phyloP scores from a whole-genome alignment of 768 basidiomycete genomes.

The Coprinopsis strossmayeri region DNA sequence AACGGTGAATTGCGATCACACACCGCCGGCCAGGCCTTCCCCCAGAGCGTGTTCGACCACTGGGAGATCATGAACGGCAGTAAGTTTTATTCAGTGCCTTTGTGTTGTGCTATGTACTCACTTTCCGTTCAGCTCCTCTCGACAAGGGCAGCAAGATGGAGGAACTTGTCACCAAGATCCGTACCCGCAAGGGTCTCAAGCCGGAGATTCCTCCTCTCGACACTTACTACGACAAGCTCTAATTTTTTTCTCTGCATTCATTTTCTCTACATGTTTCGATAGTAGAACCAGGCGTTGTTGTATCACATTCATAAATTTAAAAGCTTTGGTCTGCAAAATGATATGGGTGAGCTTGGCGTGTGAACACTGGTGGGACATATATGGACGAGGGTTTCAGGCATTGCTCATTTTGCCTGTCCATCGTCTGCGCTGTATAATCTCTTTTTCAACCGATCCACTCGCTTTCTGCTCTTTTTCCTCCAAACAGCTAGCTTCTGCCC shows the following conservation, averaged over 20 bases:
- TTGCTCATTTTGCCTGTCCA: background rate
- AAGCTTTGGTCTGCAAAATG: background rate
- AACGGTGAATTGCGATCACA: slow-evolving; percentile 91
- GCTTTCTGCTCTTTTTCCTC: slow-evolving; percentile 7
- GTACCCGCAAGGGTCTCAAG: slow-evolving; percentile 94
- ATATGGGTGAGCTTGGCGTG: slow-evolving; percentile 7
- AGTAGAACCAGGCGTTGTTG: slow-evolving; percentile 14
- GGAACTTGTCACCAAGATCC: slow-evolving; percentile 74
- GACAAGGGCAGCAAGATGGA: slow-evolving; percentile 93
- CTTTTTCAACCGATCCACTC: slow-evolving; percentile 9
- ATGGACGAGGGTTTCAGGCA: background rate
- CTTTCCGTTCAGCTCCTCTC: slow-evolving; percentile 37
- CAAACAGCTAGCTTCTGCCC: slow-evolving; percentile 10
- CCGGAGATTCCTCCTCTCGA: slow-evolving; percentile 85
- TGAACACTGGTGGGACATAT: slow-evolving; percentile 3
- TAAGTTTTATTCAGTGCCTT: background rate
- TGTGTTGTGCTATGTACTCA: background rate
- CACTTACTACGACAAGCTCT: slow-evolving; percentile 92
- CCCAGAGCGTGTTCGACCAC: slow-evolving; percentile 90
- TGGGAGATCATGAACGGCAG: slow-evolving; percentile 80
- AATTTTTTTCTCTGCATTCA: slow-evolving; percentile 22
- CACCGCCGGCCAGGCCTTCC: slow-evolving; percentile 97
- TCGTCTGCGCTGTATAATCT: slow-evolving; percentile 4
- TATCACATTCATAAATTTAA: background rate
- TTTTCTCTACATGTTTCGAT: slow-evolving; percentile 11